Percentiles rank a stretch among this genome's conserved stretches.
Evolutionary conservation across 1,284 basidiomycete species (phyloP).

Genomic region (Cystobasidium pallidum): DNA sequence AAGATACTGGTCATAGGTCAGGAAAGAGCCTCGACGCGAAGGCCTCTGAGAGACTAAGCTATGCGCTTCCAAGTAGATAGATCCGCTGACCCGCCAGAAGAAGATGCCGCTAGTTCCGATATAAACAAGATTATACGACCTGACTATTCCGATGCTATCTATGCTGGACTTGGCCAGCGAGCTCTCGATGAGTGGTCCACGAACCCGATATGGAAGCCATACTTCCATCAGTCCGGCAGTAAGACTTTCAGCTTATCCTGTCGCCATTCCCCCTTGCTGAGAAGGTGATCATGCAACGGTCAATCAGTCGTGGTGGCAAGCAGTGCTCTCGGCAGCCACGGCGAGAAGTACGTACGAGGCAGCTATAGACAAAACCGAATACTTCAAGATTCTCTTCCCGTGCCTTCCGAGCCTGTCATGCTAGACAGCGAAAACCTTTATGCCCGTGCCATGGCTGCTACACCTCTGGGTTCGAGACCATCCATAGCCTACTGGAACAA

Average conservation of each 20-base stretch:
- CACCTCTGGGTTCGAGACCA: not conserved
- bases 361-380: conserved; percentile 26
- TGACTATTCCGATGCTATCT: conserved; percentile 59
- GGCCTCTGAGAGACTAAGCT: not conserved
- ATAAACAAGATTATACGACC: conserved; percentile 71
- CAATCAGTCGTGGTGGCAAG: conserved; percentile 32
- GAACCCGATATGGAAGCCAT: conserved; percentile 67
- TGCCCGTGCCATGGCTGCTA: conserved; percentile 4
- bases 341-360: conserved; percentile 37
- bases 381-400: conserved; percentile 1
- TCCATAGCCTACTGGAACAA: conserved; percentile 35
- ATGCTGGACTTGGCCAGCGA: conserved; percentile 70
- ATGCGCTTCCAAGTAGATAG: conserved; percentile 60
- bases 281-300: not conserved
- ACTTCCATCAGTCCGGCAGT: conserved; percentile 71
- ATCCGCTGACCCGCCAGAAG: conserved; percentile 67
- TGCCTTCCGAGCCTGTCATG: conserved; percentile 4
- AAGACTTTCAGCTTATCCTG: not conserved
- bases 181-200: conserved; percentile 73
- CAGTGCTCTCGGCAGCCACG: conserved; percentile 30
- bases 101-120: conserved; percentile 79
- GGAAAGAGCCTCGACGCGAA: not conserved
- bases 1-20: conserved; percentile 43
- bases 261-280: not conserved
- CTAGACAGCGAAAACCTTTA: conserved; percentile 17